Base-by-base conservation (phyloP, 345 rosid species). In the Gossypium longicalyx region DNA sequence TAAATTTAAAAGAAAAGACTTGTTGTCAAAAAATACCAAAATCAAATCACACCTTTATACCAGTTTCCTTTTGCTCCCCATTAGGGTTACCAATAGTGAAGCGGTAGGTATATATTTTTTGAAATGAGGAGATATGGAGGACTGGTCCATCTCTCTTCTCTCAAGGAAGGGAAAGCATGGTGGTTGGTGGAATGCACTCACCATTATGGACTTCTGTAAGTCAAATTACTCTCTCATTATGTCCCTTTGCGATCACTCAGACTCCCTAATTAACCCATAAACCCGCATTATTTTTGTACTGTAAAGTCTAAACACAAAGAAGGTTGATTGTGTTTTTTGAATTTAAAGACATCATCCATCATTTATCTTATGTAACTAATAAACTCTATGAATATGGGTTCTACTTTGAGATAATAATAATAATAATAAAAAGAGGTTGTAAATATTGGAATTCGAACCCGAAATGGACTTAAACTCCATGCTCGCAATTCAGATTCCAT, bases 201-300 rank as follows among this genome's bases (percentile, higher is more conserved):
- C n/a, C 64, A 41, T 71, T 11, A 45, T 45, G 6, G 23, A 25
- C 60, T 72, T 72, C 23, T 20, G 4, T 34, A 25, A 59, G 38
- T 60, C 76, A 71, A 71, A 38, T 71, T 13, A 71, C 51, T 47
- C 51, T 45, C 43, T 73, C 57, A 73, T 59, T 60, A 60, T 58
- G 68, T 59, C 76, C 56, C 76, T 60, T 60, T 15, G 56, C 44
- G 16, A 58, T 60, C 67, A 73, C 51, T 25, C 59, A 58, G 76
- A 73, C 68, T 59, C 56, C 23, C 44, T 73, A 59, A 59, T 61
- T 53, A 71, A 54, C 48, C 60, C 16, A n/a, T 22, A 41, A 71
- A 54, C 44, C 45, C 68, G 17, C 25, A 16, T 61, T 73, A 23
- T 10, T 59, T 44, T 27, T 23, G 57, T 25, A 48, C 19, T 38